Evolutionary conservation across 331 rosid species (phyloP).

Genomic region (Malus hybrid): DNA sequence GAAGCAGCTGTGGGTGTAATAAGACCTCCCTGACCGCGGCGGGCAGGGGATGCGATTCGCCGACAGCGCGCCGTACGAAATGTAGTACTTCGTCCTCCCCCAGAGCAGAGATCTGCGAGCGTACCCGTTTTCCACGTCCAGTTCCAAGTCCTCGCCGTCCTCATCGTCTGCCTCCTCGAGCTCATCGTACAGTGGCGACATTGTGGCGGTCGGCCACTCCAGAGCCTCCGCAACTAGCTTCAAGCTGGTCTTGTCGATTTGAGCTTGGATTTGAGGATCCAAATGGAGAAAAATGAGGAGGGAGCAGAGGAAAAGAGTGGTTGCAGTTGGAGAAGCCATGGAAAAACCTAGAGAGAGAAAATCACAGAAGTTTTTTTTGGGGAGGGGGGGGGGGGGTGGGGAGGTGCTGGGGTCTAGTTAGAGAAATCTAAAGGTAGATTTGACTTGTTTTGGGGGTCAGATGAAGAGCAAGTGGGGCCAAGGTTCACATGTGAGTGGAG

Average conservation of each 20-base stretch:
- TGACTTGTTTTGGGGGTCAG: neutral
- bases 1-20: constrained; percentile 76
- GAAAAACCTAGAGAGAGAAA: neutral
- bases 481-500: constrained; percentile 42
- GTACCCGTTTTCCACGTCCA: constrained; percentile 19
- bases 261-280: constrained; percentile 5
- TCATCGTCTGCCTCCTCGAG: constrained; percentile 3
- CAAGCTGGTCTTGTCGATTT: constrained; percentile 46
- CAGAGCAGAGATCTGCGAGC: constrained; percentile 74
- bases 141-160: constrained; percentile 2
- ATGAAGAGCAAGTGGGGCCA: constrained; percentile 5
- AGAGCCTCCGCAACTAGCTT: constrained; percentile 49
- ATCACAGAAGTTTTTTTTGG: neutral
- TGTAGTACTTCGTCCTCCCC: constrained; percentile 54
- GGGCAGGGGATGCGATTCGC: constrained; percentile 92
- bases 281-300: constrained; percentile 6
- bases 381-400: neutral
- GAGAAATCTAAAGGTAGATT: neutral
- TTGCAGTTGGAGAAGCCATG: constrained; percentile 21
- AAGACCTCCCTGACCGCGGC: constrained; percentile 89
- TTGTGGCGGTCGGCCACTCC: constrained; percentile 52
- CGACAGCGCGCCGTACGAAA: constrained; percentile 82
- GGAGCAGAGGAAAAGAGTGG: constrained; percentile 8
- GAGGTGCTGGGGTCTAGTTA: too few species aligned
- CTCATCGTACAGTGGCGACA: constrained; percentile 34